A percentile compares a stretch with the other conserved stretches of the same genome.
Conservation (phyloP, 257 asterid species). For the Nicotiana benthamiana region DNA sequence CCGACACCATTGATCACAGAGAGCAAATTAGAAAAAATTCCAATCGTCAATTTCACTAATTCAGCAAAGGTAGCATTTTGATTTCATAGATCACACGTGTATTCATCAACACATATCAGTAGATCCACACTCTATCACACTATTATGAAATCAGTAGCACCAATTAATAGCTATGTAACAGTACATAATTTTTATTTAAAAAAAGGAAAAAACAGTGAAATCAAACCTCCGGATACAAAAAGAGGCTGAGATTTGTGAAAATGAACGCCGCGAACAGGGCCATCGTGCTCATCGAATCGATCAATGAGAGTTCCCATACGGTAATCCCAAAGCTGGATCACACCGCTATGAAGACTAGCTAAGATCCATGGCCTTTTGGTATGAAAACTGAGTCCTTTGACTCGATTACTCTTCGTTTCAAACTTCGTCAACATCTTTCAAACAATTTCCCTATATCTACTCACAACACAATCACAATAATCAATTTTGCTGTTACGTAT, state of each 20-base stretch:
- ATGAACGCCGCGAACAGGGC: conserved; percentile 90
- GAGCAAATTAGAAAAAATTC: no score
- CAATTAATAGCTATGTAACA: not conserved
- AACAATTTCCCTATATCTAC: not conserved
- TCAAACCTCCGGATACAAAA: conserved; percentile 85
- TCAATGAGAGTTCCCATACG: conserved; percentile 99
- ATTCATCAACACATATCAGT: not conserved
- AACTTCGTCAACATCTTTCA: conserved; percentile 81
- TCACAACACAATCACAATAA: not conserved
- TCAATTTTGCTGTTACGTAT: not conserved
- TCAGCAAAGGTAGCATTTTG: not conserved
- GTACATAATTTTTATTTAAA: not conserved
- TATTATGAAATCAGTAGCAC: not conserved
- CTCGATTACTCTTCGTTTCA: conserved; percentile 97
- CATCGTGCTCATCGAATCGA: conserved; percentile 88
- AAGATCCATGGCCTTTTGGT: conserved; percentile 98
- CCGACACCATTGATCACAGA: not conserved
- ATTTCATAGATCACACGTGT: not conserved
- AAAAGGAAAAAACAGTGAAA: not conserved
- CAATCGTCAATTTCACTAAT: not conserved
- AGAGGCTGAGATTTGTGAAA: conserved; percentile 89
- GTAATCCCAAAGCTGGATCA: conserved; percentile 97
- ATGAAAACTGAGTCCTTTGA: conserved; percentile 92
- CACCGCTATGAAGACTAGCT: conserved; percentile 98
- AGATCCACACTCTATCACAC: not conserved